phyloP scores from a whole-genome alignment of 345 rosid species.

The Cardamine occulta region DNA sequence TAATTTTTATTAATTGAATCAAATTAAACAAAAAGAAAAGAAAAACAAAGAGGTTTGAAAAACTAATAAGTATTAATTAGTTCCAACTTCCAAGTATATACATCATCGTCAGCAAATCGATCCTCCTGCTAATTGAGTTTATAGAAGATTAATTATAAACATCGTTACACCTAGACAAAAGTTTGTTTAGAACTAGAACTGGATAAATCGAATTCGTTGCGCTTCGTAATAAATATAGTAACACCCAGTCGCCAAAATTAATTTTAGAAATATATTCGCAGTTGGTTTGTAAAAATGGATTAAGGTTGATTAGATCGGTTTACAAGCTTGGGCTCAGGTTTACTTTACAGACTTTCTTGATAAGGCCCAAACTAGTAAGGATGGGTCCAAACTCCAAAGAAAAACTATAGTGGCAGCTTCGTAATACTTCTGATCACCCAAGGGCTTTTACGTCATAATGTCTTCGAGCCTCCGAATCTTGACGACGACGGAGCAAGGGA shows the following conservation, averaged over 20 bases:
- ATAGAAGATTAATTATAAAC: neutral
- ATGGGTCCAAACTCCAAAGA: neutral
- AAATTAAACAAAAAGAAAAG: neutral
- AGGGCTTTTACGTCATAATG: neutral
- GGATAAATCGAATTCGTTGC: too few species aligned
- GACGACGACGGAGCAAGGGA: neutral
- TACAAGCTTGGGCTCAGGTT: too few species aligned
- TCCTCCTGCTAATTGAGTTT: neutral
- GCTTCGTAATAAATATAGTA: too few species aligned
- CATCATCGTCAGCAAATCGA: neutral
- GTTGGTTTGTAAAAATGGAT: neutral
- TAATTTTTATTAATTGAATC: neutral
- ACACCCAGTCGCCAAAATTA: too few species aligned
- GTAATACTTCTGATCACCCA: neutral
- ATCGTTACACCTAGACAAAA: too few species aligned
- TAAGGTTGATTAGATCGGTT: neutral
- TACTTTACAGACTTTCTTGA: neutral
- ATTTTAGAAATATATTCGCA: neutral
- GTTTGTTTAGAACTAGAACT: too few species aligned
- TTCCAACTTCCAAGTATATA: neutral
- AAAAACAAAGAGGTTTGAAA: neutral
- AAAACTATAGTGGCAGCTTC: neutral
- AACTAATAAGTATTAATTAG: neutral
- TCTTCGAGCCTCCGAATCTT: neutral
- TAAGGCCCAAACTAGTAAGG: constrained; percentile 10